Percentiles rank a stretch among this genome's conserved stretches.
Evolutionary conservation across 164 flowering plant species (phyloP).

Genomic region (Vitis rotundifolia): DNA sequence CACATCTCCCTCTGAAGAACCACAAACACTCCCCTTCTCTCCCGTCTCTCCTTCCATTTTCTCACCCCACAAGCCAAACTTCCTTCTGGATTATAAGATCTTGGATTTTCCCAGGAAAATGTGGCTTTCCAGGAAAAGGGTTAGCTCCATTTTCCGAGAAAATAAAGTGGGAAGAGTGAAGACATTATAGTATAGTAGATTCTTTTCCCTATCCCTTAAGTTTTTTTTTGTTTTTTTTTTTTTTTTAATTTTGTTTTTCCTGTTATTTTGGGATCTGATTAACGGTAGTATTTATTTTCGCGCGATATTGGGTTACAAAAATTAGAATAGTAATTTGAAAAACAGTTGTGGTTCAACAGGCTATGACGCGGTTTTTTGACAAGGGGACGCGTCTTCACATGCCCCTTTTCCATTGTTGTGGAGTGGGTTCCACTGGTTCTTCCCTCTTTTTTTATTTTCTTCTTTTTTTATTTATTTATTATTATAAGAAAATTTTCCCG

Average conservation of each 20-base stretch:
- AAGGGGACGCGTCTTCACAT: conserved; percentile 31
- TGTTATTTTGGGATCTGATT: background rate
- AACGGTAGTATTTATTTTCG: background rate
- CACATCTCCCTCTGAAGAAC: conserved; percentile 7
- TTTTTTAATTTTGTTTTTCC: background rate
- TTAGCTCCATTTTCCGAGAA: background rate
- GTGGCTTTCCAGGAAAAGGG: background rate
- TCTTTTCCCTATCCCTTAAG: background rate
- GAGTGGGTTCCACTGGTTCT: too few species aligned
- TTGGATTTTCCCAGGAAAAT: background rate
- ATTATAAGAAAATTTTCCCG: too few species aligned
- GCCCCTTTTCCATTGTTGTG: conserved; percentile 3
- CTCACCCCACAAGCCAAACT: background rate
- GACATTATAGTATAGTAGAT: background rate
- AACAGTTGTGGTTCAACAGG: conserved; percentile 14
- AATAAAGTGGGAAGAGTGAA: background rate
- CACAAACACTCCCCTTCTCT: conserved; percentile 2
- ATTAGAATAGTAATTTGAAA: conserved; percentile 15
- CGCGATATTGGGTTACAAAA: conserved; percentile 11
- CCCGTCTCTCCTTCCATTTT: conserved; percentile 11
- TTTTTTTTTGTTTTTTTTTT: background rate
- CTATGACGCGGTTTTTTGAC: conserved; percentile 30
- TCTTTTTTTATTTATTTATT: too few species aligned
- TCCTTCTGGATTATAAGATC: background rate
- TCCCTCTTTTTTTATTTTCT: too few species aligned